A percentile compares a stretch with the other conserved stretches of the same genome.
Evolutionary conservation across 495 filamentous ascomycete species (phyloP).

Genomic region (Cercophora sp.): DNA sequence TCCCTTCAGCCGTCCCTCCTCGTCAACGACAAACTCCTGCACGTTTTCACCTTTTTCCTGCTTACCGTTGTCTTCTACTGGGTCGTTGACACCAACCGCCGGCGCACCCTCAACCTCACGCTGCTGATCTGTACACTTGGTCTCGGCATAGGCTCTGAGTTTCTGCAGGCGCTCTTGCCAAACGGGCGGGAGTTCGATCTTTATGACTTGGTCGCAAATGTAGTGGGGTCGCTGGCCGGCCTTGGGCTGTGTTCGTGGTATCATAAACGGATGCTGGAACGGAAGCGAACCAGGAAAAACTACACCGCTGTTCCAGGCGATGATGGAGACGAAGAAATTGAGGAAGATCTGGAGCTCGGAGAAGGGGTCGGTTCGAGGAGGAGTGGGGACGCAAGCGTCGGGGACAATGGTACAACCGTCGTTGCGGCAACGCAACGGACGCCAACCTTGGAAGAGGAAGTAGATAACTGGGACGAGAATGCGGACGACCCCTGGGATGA

Average conservation of each 20-base stretch:
- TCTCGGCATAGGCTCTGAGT: slow-evolving; percentile 78
- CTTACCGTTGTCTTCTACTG: slow-evolving; percentile 92
- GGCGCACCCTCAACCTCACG: slow-evolving; percentile 78
- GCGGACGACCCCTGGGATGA: slow-evolving; percentile 70
- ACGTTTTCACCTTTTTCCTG: slow-evolving; percentile 83
- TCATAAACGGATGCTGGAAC: slow-evolving; percentile 90
- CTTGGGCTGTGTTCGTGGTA: slow-evolving; percentile 81
- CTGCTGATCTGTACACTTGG: slow-evolving; percentile 70
- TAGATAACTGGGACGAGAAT: slow-evolving; percentile 84
- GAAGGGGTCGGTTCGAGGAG: slow-evolving; percentile 45
- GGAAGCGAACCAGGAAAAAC: slow-evolving; percentile 69
- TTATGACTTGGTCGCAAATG: slow-evolving; percentile 81
- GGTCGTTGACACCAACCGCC: slow-evolving; percentile 85
- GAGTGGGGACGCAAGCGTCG: slow-evolving; percentile 18
- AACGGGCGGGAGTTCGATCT: slow-evolving; percentile 79
- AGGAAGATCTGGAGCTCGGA: slow-evolving; percentile 54
- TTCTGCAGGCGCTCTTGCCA: slow-evolving; percentile 76
- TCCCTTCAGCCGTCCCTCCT: slow-evolving; percentile 49
- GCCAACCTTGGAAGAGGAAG: slow-evolving; percentile 61
- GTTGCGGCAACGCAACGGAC: slow-evolving; percentile 17
- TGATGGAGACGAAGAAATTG: slow-evolving; percentile 46
- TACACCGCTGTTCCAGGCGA: slow-evolving; percentile 59
- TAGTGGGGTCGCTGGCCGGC: slow-evolving; percentile 69
- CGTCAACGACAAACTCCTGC: slow-evolving; percentile 85
- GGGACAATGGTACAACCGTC: background rate